Percentiles rank a stretch among this genome's conserved stretches.
Conservation (phyloP, 352 stramenopile genomes). For the Pythium phragmitis region DNA sequence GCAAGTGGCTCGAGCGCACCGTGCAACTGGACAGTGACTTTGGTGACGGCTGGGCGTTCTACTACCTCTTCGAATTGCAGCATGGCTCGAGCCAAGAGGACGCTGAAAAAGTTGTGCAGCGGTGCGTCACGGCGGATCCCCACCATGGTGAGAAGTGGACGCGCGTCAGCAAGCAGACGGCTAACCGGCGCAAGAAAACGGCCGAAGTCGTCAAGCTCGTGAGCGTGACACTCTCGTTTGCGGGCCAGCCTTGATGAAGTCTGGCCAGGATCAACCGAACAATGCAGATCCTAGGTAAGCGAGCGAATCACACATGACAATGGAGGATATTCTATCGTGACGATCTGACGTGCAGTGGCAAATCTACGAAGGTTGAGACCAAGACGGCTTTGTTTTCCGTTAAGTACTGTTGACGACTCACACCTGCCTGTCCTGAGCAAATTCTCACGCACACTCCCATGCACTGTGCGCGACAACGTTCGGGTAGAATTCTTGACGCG, state of each 20-base stretch:
- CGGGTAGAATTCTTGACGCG: too few species aligned
- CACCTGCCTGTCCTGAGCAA: too few species aligned
- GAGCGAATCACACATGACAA: neutral
- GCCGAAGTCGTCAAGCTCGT: conserved; percentile 78
- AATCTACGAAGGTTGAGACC: neutral
- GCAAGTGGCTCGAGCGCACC: conserved; percentile 98
- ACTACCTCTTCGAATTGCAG: conserved; percentile 97
- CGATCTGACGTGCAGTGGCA: neutral
- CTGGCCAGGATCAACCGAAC: too few species aligned
- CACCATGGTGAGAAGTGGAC: conserved; percentile 96
- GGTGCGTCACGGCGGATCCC: conserved; percentile 91
- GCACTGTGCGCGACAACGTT: too few species aligned
- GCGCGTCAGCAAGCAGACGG: conserved; percentile 90
- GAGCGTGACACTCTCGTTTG: conserved; percentile 71
- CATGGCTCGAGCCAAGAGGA: conserved; percentile 73
- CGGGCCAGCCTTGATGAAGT: conserved; percentile 16
- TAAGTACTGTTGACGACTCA: too few species aligned
- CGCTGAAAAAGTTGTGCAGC: conserved; percentile 83
- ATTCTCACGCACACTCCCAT: too few species aligned
- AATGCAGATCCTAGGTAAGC: conserved; percentile 1
- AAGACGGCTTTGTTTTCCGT: neutral
- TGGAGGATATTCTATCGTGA: neutral
- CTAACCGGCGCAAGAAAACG: conserved; percentile 83
- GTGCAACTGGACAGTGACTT: conserved; percentile 95
- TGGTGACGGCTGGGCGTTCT: conserved; percentile 97